phyloP scores from a whole-genome alignment of 78 protist genomes.

The Dictyostelium capitatum region DNA sequence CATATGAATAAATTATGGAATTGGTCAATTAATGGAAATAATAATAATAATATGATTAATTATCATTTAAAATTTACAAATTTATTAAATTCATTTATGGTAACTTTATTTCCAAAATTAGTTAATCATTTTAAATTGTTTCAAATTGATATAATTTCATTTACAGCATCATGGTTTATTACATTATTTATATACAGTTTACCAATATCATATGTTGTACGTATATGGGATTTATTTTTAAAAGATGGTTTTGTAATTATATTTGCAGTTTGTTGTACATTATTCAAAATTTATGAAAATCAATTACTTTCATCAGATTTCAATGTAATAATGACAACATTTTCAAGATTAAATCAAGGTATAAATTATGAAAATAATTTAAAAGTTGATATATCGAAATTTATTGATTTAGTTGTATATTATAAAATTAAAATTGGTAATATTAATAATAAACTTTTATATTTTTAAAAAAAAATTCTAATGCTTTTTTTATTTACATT shows the following conservation, averaged over 20 bases:
- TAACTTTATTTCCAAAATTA: constrained; percentile 25
- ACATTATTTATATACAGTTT: constrained; percentile 62
- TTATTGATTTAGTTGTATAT: constrained; percentile 65
- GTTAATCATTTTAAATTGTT: constrained; percentile 51
- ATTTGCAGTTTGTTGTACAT: constrained; percentile 60
- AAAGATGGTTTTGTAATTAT: constrained; percentile 78
- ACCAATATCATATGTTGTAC: constrained; percentile 80
- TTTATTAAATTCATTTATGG: constrained; percentile 28
- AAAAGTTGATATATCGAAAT: constrained; percentile 3
- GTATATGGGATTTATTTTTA: constrained; percentile 88
- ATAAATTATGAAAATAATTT: constrained; percentile 1
- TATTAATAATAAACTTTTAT: neutral
- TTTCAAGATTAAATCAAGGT: constrained; percentile 24
- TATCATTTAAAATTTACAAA: too few relatives aligned
- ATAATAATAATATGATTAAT: too few relatives aligned
- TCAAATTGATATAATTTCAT: constrained; percentile 38
- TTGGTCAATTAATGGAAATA: too few relatives aligned
- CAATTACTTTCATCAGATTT: constrained; percentile 48
- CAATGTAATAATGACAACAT: constrained; percentile 33
- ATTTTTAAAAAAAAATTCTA: too few relatives aligned
- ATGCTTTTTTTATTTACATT: too few relatives aligned
- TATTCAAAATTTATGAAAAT: constrained; percentile 75
- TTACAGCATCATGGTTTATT: constrained; percentile 78
- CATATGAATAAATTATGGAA: constrained; percentile 60
- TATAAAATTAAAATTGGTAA: constrained; percentile 54